Evolutionary conservation across 768 basidiomycete species (phyloP).

Genomic region (Panaeolus cyanescens): DNA sequence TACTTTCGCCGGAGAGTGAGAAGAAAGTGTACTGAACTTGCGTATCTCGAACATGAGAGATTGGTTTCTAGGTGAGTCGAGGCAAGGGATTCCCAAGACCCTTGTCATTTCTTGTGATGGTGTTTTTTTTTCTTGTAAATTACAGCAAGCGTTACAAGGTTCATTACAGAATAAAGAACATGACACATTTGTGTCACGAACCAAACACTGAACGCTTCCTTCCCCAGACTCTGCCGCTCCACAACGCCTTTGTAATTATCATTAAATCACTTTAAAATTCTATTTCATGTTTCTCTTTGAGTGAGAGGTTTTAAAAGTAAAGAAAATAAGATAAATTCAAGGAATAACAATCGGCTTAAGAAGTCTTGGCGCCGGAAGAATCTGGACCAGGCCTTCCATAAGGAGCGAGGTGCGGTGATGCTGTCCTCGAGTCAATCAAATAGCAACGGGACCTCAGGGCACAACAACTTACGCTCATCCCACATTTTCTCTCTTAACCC

Average conservation of each 20-base stretch:
- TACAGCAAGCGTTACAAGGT: background rate
- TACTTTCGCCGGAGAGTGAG: background rate
- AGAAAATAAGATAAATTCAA: background rate
- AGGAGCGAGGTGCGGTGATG: constrained; percentile 1
- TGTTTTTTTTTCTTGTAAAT: background rate
- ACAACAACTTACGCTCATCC: background rate
- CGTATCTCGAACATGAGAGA: background rate
- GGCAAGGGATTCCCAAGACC: background rate
- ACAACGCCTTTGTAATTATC: background rate
- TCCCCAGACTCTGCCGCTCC: too few species aligned
- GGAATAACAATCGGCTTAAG: background rate
- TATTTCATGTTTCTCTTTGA: background rate
- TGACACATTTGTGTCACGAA: background rate
- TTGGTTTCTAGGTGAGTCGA: background rate
- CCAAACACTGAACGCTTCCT: too few species aligned
- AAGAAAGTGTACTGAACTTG: background rate
- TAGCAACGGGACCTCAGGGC: constrained; percentile 1
- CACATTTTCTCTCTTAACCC: background rate
- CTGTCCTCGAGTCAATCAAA: background rate
- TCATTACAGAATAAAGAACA: background rate
- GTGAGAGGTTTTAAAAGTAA: background rate
- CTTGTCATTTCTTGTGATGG: background rate
- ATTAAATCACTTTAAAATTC: background rate
- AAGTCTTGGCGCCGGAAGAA: constrained; percentile 1
- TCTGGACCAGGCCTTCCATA: constrained; percentile 1